phyloP scores from a whole-genome alignment of 164 flowering plant genomes.

The Umbellularia californica region DNA sequence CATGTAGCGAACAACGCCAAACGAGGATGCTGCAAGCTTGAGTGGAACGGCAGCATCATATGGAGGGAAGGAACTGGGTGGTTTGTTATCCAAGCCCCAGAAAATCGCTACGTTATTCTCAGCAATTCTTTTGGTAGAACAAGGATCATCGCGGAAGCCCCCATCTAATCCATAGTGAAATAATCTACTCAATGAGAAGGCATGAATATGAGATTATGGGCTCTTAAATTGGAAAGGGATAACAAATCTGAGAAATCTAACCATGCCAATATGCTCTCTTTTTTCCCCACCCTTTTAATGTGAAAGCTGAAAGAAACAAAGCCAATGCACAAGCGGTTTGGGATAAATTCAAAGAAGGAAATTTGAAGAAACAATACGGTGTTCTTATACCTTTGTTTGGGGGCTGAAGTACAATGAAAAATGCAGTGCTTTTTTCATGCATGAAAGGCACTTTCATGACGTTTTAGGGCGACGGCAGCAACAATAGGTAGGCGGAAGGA shows the following conservation, averaged over 20 bases:
- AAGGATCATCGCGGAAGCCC: neutral
- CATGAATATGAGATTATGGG: neutral
- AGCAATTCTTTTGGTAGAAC: conserved; percentile 5
- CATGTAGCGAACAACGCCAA: conserved; percentile 55
- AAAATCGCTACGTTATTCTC: conserved; percentile 55
- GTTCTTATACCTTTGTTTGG: too few relatives aligned
- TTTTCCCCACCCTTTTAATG: too few relatives aligned
- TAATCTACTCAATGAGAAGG: neutral
- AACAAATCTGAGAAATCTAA: neutral
- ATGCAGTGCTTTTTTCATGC: too few relatives aligned
- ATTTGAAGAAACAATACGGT: too few relatives aligned
- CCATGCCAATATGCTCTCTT: neutral
- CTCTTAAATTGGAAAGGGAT: neutral
- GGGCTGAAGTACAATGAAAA: too few relatives aligned
- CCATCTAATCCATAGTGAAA: neutral
- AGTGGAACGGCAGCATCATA: conserved; percentile 62
- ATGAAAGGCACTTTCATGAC: too few relatives aligned
- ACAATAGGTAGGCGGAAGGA: too few relatives aligned
- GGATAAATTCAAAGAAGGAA: too few relatives aligned
- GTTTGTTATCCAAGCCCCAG: conserved; percentile 92
- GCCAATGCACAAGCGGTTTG: too few relatives aligned
- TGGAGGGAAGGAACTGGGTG: conserved; percentile 61
- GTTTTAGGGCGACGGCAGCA: too few relatives aligned
- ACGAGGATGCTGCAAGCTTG: conserved; percentile 45
- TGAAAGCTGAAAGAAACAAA: too few relatives aligned